phyloP scores from a whole-genome alignment of 1,284 basidiomycete species.

The Pterulicium gracile region DNA sequence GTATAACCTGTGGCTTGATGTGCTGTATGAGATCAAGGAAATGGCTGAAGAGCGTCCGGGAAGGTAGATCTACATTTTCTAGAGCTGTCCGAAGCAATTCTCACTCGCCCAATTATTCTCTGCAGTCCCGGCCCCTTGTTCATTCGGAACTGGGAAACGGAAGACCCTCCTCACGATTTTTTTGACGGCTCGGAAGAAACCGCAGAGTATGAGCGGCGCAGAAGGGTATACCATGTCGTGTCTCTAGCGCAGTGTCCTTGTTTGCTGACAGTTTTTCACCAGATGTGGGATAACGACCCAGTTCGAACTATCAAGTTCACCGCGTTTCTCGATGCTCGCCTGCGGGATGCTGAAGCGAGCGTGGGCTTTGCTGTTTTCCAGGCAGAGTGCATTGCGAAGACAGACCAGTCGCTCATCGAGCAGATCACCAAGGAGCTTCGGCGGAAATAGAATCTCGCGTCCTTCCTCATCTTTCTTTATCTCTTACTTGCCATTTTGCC shows the following conservation, averaged over 20 bases:
- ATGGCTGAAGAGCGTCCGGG: conserved; percentile 33
- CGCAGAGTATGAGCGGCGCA: conserved; percentile 58
- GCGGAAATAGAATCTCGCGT: conserved; percentile 2
- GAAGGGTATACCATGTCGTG: conserved; percentile 34
- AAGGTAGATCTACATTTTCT: conserved; percentile 17
- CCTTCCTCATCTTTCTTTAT: not conserved
- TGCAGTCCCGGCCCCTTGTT: conserved; percentile 20
- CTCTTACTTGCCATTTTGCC: not conserved
- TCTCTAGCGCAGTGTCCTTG: conserved; percentile 3
- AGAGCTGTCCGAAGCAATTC: not conserved
- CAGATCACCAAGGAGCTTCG: conserved; percentile 51
- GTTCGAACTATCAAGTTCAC: conserved; percentile 54
- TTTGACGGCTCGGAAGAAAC: conserved; percentile 53
- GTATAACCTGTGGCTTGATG: conserved; percentile 86
- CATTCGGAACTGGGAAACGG: conserved; percentile 56
- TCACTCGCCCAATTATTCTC: not conserved
- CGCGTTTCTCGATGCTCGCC: conserved; percentile 38
- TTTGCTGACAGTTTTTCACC: conserved; percentile 7
- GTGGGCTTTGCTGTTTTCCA: conserved; percentile 51
- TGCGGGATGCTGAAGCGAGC: conserved; percentile 49
- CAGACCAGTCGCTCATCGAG: conserved; percentile 58
- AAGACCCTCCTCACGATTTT: conserved; percentile 41
- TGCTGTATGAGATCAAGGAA: conserved; percentile 80
- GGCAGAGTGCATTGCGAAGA: conserved; percentile 43
- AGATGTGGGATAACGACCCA: conserved; percentile 63